Conservation (phyloP, 192 early-diverging fungal species). For the Backusella tuberculispora region DNA sequence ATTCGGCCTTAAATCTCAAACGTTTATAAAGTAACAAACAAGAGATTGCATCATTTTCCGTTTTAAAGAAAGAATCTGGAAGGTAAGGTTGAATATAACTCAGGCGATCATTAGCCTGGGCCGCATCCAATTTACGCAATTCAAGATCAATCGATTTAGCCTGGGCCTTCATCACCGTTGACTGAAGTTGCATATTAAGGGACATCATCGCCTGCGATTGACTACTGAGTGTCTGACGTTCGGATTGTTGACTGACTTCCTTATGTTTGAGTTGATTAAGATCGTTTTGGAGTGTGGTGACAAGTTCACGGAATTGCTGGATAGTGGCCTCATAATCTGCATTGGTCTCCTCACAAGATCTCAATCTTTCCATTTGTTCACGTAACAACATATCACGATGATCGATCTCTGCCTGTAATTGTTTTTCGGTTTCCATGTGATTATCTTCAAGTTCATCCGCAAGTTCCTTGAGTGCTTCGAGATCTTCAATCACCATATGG, state of each 20-base stretch:
- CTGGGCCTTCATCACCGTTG: constrained; percentile 80
- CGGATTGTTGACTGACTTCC: constrained; percentile 59
- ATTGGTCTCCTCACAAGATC: constrained; percentile 74
- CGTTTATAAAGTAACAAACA: constrained; percentile 79
- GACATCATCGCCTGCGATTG: constrained; percentile 81
- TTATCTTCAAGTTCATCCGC: constrained; percentile 94
- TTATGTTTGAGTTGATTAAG: constrained; percentile 69
- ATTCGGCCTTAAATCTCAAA: constrained; percentile 80
- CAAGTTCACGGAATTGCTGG: constrained; percentile 86
- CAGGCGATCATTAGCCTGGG: constrained; percentile 79
- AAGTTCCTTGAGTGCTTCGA: constrained; percentile 88
- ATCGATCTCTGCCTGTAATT: constrained; percentile 83
- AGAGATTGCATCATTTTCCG: constrained; percentile 76
- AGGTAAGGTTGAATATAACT: constrained; percentile 70
- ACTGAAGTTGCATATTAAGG: constrained; percentile 80
- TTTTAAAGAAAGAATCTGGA: constrained; percentile 80
- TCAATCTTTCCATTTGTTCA: constrained; percentile 62
- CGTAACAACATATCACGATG: constrained; percentile 70
- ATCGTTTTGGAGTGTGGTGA: constrained; percentile 75
- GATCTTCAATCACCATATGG: constrained; percentile 76
- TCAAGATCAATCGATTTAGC: constrained; percentile 92
- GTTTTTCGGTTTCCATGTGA: constrained; percentile 86
- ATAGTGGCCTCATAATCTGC: constrained; percentile 88
- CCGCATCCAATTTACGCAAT: constrained; percentile 82
- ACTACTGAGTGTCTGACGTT: constrained; percentile 58